Evolutionary conservation across 371 early-diverging fungal species (phyloP).

Genomic region (Smittium mucronatum): DNA sequence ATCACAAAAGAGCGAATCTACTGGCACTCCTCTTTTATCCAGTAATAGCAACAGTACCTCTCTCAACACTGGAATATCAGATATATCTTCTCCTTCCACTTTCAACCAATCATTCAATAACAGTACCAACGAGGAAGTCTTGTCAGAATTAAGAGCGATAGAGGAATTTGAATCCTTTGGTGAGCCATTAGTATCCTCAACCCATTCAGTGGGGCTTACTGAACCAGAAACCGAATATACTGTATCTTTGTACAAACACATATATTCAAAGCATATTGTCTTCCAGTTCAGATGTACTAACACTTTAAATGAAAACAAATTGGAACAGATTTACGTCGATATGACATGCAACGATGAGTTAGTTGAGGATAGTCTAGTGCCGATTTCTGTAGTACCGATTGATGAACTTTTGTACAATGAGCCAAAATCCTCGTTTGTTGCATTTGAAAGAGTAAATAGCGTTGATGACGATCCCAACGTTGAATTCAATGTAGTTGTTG

Average conservation of each 20-base stretch:
- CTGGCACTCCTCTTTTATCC: background rate
- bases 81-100: conserved; percentile 15
- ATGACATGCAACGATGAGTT: conserved; percentile 64
- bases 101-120: conserved; percentile 6
- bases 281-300: conserved; percentile 93
- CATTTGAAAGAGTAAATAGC: conserved; percentile 35
- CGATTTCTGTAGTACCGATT: conserved; percentile 34
- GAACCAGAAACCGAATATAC: conserved; percentile 94
- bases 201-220: conserved; percentile 64
- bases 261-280: conserved; percentile 76
- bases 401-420: conserved; percentile 57
- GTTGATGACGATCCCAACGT: conserved; percentile 13
- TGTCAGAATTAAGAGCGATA: conserved; percentile 28
- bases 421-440: conserved; percentile 72
- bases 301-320: conserved; percentile 78
- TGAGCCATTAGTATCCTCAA: conserved; percentile 61
- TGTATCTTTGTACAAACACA: conserved; percentile 81
- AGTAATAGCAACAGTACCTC: conserved; percentile 7
- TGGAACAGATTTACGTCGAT: conserved; percentile 78
- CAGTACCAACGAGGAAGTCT: conserved; percentile 15
- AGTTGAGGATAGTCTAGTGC: conserved; percentile 19
- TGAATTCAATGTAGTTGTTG: conserved; percentile 23
- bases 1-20: background rate
- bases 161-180: conserved; percentile 77
- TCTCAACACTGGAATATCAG: conserved; percentile 13